A percentile compares a stretch with the other conserved stretches of the same genome.
Evolutionary conservation across 1,284 basidiomycete genomes (phyloP).

Genomic region (Microbotryum silenes-acaulis): DNA sequence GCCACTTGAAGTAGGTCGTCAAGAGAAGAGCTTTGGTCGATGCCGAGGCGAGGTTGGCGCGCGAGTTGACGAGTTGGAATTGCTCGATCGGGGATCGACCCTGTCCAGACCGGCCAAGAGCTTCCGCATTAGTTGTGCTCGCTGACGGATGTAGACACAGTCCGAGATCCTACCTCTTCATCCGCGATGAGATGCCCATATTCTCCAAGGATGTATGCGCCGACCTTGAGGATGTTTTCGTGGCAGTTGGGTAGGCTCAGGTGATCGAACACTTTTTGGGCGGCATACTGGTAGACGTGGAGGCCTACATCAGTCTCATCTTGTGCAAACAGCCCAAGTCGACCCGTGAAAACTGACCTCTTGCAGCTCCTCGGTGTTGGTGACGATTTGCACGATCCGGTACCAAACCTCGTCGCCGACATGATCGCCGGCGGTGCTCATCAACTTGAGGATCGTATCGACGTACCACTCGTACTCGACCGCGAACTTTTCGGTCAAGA

Average conservation of each 20-base stretch:
- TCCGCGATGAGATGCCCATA: slow-evolving; percentile 91
- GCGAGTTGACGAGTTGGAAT: slow-evolving; percentile 86
- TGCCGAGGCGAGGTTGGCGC: slow-evolving; percentile 89
- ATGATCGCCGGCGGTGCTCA: slow-evolving; percentile 87
- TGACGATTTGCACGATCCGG: slow-evolving; percentile 94
- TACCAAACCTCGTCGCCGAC: slow-evolving; percentile 99
- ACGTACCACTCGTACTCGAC: slow-evolving; percentile 68
- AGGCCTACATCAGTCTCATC: not conserved
- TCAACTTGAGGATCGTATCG: slow-evolving; percentile 88
- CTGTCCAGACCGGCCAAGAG: slow-evolving; percentile 1
- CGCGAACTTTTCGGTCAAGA: slow-evolving; percentile 95
- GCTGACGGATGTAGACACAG: not conserved
- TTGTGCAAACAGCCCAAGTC: not conserved
- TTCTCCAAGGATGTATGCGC: slow-evolving; percentile 94
- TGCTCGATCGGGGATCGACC: slow-evolving; percentile 92
- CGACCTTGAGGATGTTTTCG: slow-evolving; percentile 95
- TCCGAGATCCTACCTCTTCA: slow-evolving; percentile 48
- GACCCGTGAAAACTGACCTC: slow-evolving; percentile 22
- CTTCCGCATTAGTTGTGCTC: not conserved
- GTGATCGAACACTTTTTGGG: slow-evolving; percentile 85
- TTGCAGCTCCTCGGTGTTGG: slow-evolving; percentile 87
- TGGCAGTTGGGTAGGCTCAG: slow-evolving; percentile 73
- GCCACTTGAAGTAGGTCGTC: slow-evolving; percentile 98
- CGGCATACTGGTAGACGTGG: slow-evolving; percentile 63
- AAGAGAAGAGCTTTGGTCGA: slow-evolving; percentile 85